Evolutionary conservation across 129 eudicot species (phyloP).

Genomic region (Mikania micrantha): DNA sequence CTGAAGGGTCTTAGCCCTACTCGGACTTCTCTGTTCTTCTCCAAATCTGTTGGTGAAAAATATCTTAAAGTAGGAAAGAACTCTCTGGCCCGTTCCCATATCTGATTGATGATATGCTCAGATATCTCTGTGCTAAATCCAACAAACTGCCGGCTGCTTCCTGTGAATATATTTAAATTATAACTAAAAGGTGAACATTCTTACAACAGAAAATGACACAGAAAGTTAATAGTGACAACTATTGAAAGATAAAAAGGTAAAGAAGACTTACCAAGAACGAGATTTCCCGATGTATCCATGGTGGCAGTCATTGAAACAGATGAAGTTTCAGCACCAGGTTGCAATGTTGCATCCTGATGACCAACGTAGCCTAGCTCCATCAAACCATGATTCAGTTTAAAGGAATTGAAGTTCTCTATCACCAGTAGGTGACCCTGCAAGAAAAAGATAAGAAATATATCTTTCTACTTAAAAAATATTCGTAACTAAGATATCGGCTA

Average conservation of each 20-base stretch:
- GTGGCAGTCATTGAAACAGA: slow-evolving; percentile 97
- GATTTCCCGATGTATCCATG: slow-evolving; percentile 74
- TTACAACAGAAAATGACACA: slow-evolving; percentile 6
- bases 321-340: slow-evolving; percentile 33
- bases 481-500: neutral
- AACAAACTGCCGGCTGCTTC: slow-evolving; percentile 93
- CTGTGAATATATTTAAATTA: slow-evolving; percentile 30
- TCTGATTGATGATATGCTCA: slow-evolving; percentile 47
- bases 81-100: slow-evolving; percentile 78
- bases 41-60: slow-evolving; percentile 43
- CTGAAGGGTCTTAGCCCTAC: slow-evolving; percentile 97
- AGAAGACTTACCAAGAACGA: slow-evolving; percentile 59
- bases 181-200: neutral
- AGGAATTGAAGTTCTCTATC: slow-evolving; percentile 58
- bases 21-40: slow-evolving; percentile 52
- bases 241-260: neutral
- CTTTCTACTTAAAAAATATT: neutral
- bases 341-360: slow-evolving; percentile 47
- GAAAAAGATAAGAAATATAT: neutral
- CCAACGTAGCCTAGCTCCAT: slow-evolving; percentile 87
- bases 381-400: slow-evolving; percentile 74
- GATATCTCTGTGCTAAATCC: slow-evolving; percentile 80
- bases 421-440: slow-evolving; percentile 83
- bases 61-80: slow-evolving; percentile 68
- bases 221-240: too few relatives aligned